Base-by-base conservation (phyloP, 1,139 yeast genomes). In the Pichiaceae sp. region DNA sequence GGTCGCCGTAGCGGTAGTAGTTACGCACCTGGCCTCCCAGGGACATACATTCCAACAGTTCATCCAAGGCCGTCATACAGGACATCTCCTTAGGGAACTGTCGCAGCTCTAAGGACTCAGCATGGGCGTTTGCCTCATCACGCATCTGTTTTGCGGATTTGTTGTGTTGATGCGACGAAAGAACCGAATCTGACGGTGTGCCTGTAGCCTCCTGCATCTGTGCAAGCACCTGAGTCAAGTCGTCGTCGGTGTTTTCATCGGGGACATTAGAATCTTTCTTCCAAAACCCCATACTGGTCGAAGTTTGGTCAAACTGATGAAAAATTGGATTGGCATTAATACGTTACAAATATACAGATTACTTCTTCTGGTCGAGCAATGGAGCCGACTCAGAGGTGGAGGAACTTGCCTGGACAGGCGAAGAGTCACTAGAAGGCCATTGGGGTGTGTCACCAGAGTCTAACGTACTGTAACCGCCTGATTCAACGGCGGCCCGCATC, bases 1-100 rank as follows among this genome's bases (percentile, higher is more conserved):
- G 70, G 32, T 78, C 73, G 3, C 96, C 96, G 52, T 78, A 81
- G 37, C 96, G 62, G 54, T 89, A 89, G 52, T 83, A 80, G 57
- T 81, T 72, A 44, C 91, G 72, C 23, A 83, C 63, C 55, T 87
- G 96, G 1, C 96, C 96, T 2, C 96, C 96, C 3, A 87, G 54
- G 0, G 96, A 83, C 62, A 84, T 86, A 56, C 97, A 89, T 35
- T 75, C 79, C 35, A 87, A 70, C 27, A 89, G 64, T 52, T 85
- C 95, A 57, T 89, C 95, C 57, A 89, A 78, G 0, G 94, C 94
- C 30, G 89, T 84, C 36, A 81, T 64, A 51, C 87, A 79, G 38
- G 72, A 70, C 83, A 78, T 76, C 26, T 70, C 68, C 28, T 67
- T 62, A 3, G 62, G 62, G 34, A 56, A 57, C 33, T 47, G 44